phyloP scores from a whole-genome alignment of 2,329 filamentous ascomycete species.

The Simplicillium aogashimaense region DNA sequence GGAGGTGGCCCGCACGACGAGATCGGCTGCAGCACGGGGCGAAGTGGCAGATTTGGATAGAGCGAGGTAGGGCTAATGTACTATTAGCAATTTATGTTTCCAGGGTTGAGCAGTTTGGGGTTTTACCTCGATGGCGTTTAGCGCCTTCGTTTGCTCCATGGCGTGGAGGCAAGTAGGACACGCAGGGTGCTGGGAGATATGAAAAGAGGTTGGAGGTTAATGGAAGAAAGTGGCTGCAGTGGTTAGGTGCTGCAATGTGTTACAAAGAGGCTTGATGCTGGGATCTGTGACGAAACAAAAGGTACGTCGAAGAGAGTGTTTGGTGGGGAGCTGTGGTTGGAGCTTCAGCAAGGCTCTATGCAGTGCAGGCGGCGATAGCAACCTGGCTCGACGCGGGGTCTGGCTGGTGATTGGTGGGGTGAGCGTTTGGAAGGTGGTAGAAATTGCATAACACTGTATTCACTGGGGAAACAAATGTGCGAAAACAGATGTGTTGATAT shows the following conservation, averaged over 20 bases:
- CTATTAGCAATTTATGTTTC: neutral
- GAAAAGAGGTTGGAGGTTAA: neutral
- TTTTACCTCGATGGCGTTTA: slow-evolving; percentile 52
- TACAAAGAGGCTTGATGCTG: neutral
- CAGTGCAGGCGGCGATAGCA: too few relatives aligned
- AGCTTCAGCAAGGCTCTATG: too few relatives aligned
- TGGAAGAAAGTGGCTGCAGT: slow-evolving; percentile 1
- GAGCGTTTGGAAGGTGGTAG: too few relatives aligned
- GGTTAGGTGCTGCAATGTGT: slow-evolving; percentile 6
- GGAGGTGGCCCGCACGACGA: slow-evolving; percentile 83
- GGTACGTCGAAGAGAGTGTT: too few relatives aligned
- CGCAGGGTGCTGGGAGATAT: slow-evolving; percentile 4
- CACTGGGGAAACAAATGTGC: too few relatives aligned
- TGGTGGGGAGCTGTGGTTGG: too few relatives aligned
- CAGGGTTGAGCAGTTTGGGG: neutral
- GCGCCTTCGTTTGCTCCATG: slow-evolving; percentile 67
- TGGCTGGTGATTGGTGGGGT: too few relatives aligned
- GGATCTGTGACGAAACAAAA: too few relatives aligned
- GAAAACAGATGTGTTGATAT: too few relatives aligned
- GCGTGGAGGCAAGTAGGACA: slow-evolving; percentile 9
- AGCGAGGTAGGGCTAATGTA: slow-evolving; percentile 69
- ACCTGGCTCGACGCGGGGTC: too few relatives aligned
- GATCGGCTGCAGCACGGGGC: slow-evolving; percentile 73
- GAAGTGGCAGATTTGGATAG: slow-evolving; percentile 80
- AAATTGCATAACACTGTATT: too few relatives aligned